Evolutionary conservation across 2,329 filamentous ascomycete species (phyloP).

Genomic region (Stemphylium vesicarium): DNA sequence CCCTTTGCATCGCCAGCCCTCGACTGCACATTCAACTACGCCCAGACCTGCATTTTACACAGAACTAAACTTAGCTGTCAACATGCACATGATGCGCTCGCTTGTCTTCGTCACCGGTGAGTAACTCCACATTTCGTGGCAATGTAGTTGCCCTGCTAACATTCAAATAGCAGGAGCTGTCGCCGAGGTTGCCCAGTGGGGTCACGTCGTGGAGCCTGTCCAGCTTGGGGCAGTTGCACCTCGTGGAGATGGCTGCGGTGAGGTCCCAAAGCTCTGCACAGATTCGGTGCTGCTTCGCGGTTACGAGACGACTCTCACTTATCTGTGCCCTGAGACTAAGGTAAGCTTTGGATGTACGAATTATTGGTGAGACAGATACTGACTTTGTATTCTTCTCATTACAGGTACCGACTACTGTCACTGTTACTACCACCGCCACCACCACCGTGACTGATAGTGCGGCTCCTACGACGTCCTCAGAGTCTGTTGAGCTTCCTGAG

Average conservation of each 20-base stretch:
- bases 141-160: neutral
- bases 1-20: neutral
- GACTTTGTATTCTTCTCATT: no score
- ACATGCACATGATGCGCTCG: constrained; percentile 17
- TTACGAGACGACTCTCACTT: constrained; percentile 27
- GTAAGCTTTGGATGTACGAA: no score
- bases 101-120: constrained; percentile 20
- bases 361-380: no score
- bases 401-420: constrained; percentile 17
- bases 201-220: constrained; percentile 6
- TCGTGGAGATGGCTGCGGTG: constrained; percentile 15
- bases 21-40: neutral
- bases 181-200: constrained; percentile 13
- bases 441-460: constrained; percentile 5
- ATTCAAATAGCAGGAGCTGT: constrained; percentile 10
- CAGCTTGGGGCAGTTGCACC: constrained; percentile 7
- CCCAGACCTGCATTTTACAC: neutral
- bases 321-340: constrained; percentile 25
- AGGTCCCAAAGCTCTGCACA: constrained; percentile 31
- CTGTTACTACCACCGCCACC: constrained; percentile 27
- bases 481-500: neutral
- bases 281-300: constrained; percentile 23
- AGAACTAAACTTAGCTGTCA: neutral
- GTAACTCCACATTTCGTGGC: neutral
- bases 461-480: neutral